Conservation (phyloP, 2,329 filamentous ascomycete genomes). For the Aureobasidium mangrovei region DNA sequence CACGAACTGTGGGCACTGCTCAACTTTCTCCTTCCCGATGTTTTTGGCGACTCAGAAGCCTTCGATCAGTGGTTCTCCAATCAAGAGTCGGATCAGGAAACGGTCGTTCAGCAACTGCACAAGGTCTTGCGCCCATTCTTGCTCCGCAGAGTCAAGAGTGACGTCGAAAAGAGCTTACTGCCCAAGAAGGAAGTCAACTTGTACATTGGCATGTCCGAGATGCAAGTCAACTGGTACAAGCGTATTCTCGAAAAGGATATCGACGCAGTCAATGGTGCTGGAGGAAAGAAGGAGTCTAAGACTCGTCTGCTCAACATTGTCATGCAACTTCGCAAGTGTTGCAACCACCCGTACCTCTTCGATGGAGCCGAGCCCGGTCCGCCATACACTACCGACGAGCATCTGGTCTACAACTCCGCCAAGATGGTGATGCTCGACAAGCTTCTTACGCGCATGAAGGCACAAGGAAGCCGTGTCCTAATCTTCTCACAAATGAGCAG, state of each 20-base stretch:
- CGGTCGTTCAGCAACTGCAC: constrained; percentile 91
- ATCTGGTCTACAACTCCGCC: constrained; percentile 83
- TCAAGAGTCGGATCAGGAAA: constrained; percentile 84
- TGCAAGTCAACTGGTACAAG: constrained; percentile 99
- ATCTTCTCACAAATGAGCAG: constrained; percentile 99
- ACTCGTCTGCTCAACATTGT: constrained; percentile 96
- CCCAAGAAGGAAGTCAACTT: constrained; percentile 97
- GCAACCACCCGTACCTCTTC: constrained; percentile 96
- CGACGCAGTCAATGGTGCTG: constrained; percentile 93
- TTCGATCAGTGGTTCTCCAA: constrained; percentile 98
- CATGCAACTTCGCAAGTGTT: constrained; percentile 98
- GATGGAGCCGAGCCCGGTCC: constrained; percentile 95
- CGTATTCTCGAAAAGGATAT: constrained; percentile 99
- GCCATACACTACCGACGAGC: constrained; percentile 96
- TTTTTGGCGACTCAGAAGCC: constrained; percentile 91
- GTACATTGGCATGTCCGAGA: constrained; percentile 97
- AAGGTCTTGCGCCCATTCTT: constrained; percentile 88
- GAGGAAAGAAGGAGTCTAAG: constrained; percentile 94
- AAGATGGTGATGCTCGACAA: constrained; percentile 98
- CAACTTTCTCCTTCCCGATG: constrained; percentile 95
- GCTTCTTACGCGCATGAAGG: constrained; percentile 71
- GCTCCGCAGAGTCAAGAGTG: constrained; percentile 88
- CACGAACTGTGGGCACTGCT: constrained; percentile 96
- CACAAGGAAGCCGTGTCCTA: constrained; percentile 85
- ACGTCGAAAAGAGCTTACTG: constrained; percentile 94